Base-by-base conservation (phyloP, 495 filamentous ascomycete species). In the Penicillium nucicola region DNA sequence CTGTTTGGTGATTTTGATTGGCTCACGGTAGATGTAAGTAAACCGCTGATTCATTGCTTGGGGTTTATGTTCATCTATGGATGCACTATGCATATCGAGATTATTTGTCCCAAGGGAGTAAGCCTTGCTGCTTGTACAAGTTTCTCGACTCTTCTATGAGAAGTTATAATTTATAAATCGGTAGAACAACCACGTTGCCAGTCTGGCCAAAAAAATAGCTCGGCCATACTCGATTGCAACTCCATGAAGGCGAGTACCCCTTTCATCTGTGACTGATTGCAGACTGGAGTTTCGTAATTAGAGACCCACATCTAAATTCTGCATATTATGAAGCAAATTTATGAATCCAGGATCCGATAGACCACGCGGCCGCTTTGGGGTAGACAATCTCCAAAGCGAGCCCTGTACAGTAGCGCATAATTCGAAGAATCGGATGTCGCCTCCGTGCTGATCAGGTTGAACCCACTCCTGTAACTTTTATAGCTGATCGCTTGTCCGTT, bases 1-100 rank as follows among this genome's bases (percentile, higher is more conserved):
- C 2, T 28, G 7, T 28, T 2, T 19, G 17, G 15, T 12, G 5
- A 0, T 1, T 1, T 3, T 19, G 0, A 4, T 5, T 12, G 6
- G 1, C 0, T 0, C 0, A 2, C 0, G 22, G 0, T 5, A 3
- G 5, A 20, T 9, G 3, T 5, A 20, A 48, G 15, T 40, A 35
- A 35, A 7, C 2, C 45, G 22, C 45, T 40, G 45, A 48, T 39
- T 48, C 35, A 48, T 39, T 13, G 45, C 35, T 5, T 10, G 35
- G 18, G 15, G 35, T 3, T 1, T 17, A 11, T 23, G 5, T 6
- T 2, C 2, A 42, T 14, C 39, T 42, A 5, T 22, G 23, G n/a
- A 28, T 25, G 0, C 25, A 28, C 13, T 22, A 23, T 42, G n/a
- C 20, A 7, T 18, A 12, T 8, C 30, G 4, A 4, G 9, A 8